Base-by-base conservation (phyloP, 805 yeast species). In the Lipomyces sp. region DNA sequence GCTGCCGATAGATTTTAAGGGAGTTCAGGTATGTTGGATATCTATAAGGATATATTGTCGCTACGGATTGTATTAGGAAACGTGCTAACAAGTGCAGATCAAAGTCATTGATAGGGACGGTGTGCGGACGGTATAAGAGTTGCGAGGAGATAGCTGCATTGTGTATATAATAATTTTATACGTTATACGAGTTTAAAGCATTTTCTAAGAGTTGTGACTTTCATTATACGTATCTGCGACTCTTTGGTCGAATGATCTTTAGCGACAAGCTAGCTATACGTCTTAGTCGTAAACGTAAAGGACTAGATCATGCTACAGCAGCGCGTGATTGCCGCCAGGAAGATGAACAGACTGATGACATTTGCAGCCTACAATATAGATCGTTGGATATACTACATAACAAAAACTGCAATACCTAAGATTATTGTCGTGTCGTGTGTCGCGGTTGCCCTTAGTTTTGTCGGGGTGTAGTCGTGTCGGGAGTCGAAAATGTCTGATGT, bases 1-100 rank as follows among this genome's bases (percentile, higher is more conserved):
- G 82, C 84, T 92, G 88, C 97, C 97, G 55, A 85, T 95, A 67
- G 98, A 94, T 75, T 94, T 90, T 83, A 95, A 94, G 81, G 98
- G 98, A 37, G 86, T 89, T 37, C 80, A 80, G 67, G 84, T 77
- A 67, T 58, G 76, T 74, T 34, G 11, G 45, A 13, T 37, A 10
- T 34, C 24, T 24, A 24, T 24, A 24, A 24, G 1, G 24, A 24
- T 24, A 29, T 29, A 18, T 50, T 29, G 69, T 56, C 39, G 37
- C 24, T 15, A 13, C 39, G 66, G 56, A 35, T 37, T 56, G 39
- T 13, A 5, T 4, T 4, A 11, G 37, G 5, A 45, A 37, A 3
- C 2, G 35, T 48, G 45, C 30, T 33, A 7, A 33, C 29, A 24
- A 10, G 10, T 11, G 4, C 76, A 81, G 74, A 83, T 90, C 59